phyloP scores from a whole-genome alignment of 192 early-diverging fungal genomes.

The Rhizophagus clarus region DNA sequence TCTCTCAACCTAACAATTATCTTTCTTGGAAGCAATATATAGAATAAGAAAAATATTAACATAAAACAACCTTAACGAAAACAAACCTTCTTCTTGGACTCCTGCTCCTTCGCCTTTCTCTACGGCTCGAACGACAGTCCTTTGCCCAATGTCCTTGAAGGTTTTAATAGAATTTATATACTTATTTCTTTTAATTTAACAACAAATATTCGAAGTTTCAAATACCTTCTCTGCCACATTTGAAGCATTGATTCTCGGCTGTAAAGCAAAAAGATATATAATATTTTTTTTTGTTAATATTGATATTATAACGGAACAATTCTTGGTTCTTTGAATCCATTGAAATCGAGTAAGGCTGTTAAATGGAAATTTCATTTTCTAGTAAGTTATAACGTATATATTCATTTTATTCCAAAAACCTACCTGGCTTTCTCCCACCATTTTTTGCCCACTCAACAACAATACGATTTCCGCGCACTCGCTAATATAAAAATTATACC shows the following conservation, averaged over 20 bases:
- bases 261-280: background rate
- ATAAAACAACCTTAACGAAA: background rate
- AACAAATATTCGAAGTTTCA: background rate
- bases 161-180: background rate
- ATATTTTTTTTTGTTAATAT: background rate
- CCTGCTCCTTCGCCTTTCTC: slow-evolving; percentile 19
- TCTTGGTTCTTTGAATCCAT: background rate
- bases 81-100: slow-evolving; percentile 35
- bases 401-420: background rate
- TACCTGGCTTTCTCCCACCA: slow-evolving; percentile 50
- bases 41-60: slow-evolving; percentile 14
- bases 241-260: slow-evolving; percentile 33
- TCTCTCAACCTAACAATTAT: slow-evolving; percentile 2
- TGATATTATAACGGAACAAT: background rate
- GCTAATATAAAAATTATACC: slow-evolving; percentile 2
- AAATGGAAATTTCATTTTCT: background rate
- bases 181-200: background rate
- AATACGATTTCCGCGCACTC: slow-evolving; percentile 45
- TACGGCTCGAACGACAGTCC: slow-evolving; percentile 23
- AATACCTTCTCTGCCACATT: slow-evolving; percentile 25
- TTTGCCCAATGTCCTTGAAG: slow-evolving; percentile 33
- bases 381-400: background rate
- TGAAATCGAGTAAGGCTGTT: background rate
- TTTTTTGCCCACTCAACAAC: slow-evolving; percentile 63
- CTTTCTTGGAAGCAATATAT: slow-evolving; percentile 19